phyloP scores from a whole-genome alignment of 306 rosid species.

The Castanea mollissima region DNA sequence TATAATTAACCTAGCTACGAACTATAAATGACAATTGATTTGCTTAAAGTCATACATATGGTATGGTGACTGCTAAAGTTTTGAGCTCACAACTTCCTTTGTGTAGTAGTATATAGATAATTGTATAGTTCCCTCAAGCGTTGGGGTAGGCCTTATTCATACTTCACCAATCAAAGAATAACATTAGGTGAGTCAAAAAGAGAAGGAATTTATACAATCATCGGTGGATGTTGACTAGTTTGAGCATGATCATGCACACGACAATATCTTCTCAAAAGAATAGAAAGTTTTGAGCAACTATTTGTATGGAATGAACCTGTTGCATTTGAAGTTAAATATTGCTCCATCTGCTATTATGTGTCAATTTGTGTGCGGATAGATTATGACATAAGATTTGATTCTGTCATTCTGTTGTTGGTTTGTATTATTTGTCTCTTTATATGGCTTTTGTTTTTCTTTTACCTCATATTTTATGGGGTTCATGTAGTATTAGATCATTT shows the following conservation, averaged over 20 bases:
- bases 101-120: background rate
- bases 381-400: background rate
- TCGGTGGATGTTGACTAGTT: too few species aligned
- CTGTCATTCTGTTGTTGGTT: background rate
- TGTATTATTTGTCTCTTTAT: background rate
- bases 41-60: background rate
- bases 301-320: too few species aligned
- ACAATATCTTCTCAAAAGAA: too few species aligned
- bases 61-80: background rate
- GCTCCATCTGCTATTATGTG: background rate
- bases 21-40: background rate
- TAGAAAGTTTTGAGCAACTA: too few species aligned
- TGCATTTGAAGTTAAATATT: too few species aligned
- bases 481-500: background rate
- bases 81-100: background rate
- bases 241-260: too few species aligned
- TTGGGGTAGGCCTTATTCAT: too few species aligned
- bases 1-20: background rate
- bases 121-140: background rate
- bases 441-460: background rate
- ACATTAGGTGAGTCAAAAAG: too few species aligned
- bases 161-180: too few species aligned
- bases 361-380: background rate
- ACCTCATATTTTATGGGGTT: background rate
- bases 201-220: too few species aligned